Percentiles rank a stretch among this genome's conserved stretches.
Conservation (phyloP, 495 filamentous ascomycete species). For the Friedmanniomyces simplex region DNA sequence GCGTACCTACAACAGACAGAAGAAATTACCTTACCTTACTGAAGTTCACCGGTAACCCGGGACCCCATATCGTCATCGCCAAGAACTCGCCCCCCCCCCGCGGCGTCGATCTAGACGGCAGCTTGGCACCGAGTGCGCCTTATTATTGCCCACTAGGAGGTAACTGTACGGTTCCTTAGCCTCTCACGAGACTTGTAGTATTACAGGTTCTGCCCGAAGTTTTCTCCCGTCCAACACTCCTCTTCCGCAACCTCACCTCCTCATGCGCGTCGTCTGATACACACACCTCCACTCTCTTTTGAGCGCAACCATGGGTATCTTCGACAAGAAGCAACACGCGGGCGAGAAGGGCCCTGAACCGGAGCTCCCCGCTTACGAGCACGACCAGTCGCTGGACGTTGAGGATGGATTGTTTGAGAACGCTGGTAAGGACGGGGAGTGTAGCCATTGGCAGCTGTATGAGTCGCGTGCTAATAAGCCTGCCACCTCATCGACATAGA, state of each 20-base stretch:
- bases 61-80: too few relatives aligned
- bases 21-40: too few relatives aligned
- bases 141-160: too few relatives aligned
- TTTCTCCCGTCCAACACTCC: neutral
- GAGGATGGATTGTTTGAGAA: neutral
- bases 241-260: neutral
- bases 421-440: neutral
- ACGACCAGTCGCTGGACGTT: neutral
- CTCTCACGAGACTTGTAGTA: neutral
- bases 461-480: conserved; percentile 12
- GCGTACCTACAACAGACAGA: too few relatives aligned
- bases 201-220: neutral
- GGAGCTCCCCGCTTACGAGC: neutral
- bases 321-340: neutral
- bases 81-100: too few relatives aligned
- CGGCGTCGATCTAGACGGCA: too few relatives aligned
- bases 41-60: too few relatives aligned
- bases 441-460: neutral
- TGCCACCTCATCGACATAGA: neutral
- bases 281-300: neutral
- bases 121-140: too few relatives aligned
- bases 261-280: neutral
- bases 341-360: neutral
- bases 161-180: neutral
- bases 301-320: neutral